Base-by-base conservation (phyloP, 2,329 filamentous ascomycete genomes). In the Zelopaecilomyces penicillatus region DNA sequence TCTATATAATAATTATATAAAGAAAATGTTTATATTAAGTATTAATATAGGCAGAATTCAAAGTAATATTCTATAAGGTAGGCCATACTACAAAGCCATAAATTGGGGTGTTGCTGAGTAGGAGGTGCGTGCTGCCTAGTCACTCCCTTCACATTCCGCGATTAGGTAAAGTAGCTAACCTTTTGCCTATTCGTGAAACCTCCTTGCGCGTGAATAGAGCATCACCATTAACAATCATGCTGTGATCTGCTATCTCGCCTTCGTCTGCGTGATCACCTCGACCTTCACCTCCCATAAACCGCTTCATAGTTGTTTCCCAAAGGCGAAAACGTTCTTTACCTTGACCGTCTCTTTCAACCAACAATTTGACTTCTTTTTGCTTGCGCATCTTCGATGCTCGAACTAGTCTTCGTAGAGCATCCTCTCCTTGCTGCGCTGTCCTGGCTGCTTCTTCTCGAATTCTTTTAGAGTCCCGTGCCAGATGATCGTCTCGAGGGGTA, bases 141-240 rank as follows among this genome's bases (percentile, higher is more conserved):
- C n/a, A n/a, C n/a, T n/a, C n/a, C n/a, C n/a, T n/a, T n/a, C n/a
- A n/a, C n/a, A n/a, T n/a, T n/a, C n/a, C n/a, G n/a, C n/a, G n/a
- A n/a, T n/a, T n/a, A n/a, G n/a, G n/a, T n/a, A n/a, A n/a, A n/a
- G n/a, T n/a, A n/a, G n/a, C n/a, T n/a, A n/a, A n/a, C 42, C 43
- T 48, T 29, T 70, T 70, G 6, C 67, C 68, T n/a, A 65, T 55
- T 30, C 73, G 68, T 4, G 72, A 69, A 7, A 76, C 58, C 49
- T 78, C 75, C 50, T 75, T 75, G 35, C 79, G 72, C 37, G 71
- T 65, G 48, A 74, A 77, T 7, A 63, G 60, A 42, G 66, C 66
- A 28, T 78, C 74, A 2, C 75, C 70, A 50, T 83, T 80, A 31
- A 83, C 78, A 58, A 83, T 78, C 67, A 81, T 80, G 56, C 77